These are phyloP conservation scores for Cyberlindnera bimundalis DNA, from an alignment of 805 yeast species.

Conservation along the genomic window DNA sequence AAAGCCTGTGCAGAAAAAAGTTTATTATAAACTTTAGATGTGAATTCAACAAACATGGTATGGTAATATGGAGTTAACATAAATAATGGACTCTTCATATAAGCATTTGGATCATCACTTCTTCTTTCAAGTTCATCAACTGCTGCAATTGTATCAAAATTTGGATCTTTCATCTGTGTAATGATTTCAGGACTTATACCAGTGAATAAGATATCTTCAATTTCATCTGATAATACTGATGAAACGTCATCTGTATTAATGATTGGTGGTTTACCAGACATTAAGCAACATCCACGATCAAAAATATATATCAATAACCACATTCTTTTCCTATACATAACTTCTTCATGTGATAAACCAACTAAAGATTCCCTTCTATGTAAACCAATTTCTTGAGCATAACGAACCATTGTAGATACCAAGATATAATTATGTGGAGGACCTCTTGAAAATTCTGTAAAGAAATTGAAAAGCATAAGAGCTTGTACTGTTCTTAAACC, in stretches of 20 bases:
- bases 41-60: conserved; percentile 10
- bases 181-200: conserved; percentile 2
- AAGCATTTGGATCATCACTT: conserved; percentile 3
- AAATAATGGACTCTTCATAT: conserved; percentile 8
- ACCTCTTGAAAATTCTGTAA: conserved; percentile 34
- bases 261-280: conserved; percentile 48
- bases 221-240: conserved; percentile 12
- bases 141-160: conserved; percentile 5
- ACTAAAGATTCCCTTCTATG: conserved; percentile 45
- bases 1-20: conserved; percentile 22
- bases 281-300: conserved; percentile 44
- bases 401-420: conserved; percentile 45
- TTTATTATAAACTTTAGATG: conserved; percentile 17
- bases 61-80: conserved; percentile 12
- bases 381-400: conserved; percentile 56
- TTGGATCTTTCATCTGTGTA: conserved; percentile 5
- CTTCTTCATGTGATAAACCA: conserved; percentile 36
- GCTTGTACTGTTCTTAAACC: conserved; percentile 52
- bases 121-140: conserved; percentile 3
- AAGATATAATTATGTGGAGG: conserved; percentile 42
- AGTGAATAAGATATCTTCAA: conserved; percentile 11
- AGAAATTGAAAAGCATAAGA: conserved; percentile 41
- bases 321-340: conserved; percentile 35
- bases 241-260: conserved; percentile 38
- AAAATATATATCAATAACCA: conserved; percentile 49